These are phyloP conservation scores for Metarhizium guizhouense DNA, from an alignment of 2,329 filamentous ascomycete genomes.

Conservation along the genomic window DNA sequence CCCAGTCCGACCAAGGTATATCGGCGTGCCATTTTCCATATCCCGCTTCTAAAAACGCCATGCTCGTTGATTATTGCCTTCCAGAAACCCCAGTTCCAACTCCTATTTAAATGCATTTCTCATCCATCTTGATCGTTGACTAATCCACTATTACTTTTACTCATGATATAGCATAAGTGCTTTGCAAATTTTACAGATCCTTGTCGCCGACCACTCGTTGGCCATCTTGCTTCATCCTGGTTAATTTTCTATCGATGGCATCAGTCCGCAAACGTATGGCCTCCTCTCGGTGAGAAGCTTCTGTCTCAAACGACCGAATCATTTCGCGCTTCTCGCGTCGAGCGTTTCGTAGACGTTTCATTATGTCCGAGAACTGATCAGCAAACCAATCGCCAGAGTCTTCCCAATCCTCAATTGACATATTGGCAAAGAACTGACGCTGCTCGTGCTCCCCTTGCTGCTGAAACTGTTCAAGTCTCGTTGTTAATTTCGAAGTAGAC, in stretches of 20 bases:
- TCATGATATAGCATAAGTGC: neutral
- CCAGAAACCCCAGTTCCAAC: neutral
- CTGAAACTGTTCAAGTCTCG: slow-evolving; percentile 42
- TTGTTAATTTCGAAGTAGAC: slow-evolving; percentile 32
- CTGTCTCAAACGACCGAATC: slow-evolving; percentile 42
- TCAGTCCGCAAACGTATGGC: slow-evolving; percentile 43
- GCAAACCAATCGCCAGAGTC: slow-evolving; percentile 52
- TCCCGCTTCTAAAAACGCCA: neutral
- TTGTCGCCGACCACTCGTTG: slow-evolving; percentile 44
- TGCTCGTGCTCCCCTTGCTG: slow-evolving; percentile 36
- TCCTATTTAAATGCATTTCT: neutral
- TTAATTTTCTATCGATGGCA: slow-evolving; percentile 45
- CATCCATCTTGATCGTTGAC: neutral
- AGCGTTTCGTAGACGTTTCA: slow-evolving; percentile 37
- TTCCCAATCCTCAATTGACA: slow-evolving; percentile 50
- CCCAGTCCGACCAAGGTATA: neutral
- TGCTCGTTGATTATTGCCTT: neutral
- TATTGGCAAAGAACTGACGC: slow-evolving; percentile 40
- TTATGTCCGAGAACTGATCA: slow-evolving; percentile 40
- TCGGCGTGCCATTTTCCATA: neutral
- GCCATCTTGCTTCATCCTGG: slow-evolving; percentile 47
- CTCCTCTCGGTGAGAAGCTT: slow-evolving; percentile 46
- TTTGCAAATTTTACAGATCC: slow-evolving; percentile 8
- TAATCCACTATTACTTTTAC: neutral
- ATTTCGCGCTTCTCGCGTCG: slow-evolving; percentile 40